Conservation (phyloP, 163 green algal genomes). For the Scenedesmus sp. region DNA sequence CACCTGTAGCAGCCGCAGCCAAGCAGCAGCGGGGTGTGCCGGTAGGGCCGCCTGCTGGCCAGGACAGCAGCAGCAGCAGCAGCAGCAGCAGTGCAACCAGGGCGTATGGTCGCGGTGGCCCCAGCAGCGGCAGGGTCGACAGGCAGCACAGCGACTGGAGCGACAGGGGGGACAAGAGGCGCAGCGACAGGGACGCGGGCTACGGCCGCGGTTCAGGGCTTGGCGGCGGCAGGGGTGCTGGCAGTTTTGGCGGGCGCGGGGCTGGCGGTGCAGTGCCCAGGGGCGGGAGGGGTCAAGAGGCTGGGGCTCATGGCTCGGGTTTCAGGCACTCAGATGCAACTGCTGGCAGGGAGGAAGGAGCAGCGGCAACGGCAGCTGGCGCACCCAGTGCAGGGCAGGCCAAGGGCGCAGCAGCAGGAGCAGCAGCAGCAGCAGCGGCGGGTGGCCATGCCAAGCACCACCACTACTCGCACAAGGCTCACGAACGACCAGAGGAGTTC, state of each 20-base stretch:
- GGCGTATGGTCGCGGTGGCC: background rate
- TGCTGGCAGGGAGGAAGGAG: constrained; percentile 11
- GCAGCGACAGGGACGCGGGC: background rate
- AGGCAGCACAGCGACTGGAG: background rate
- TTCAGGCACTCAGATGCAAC: constrained; percentile 11
- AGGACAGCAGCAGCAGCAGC: constrained; percentile 18
- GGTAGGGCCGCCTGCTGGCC: background rate
- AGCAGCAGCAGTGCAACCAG: constrained; percentile 9
- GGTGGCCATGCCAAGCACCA: constrained; percentile 1
- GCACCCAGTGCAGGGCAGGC: background rate
- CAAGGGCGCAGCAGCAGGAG: background rate
- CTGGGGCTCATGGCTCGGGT: background rate
- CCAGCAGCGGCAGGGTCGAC: constrained; percentile 25
- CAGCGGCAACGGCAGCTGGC: background rate
- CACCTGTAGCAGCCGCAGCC: background rate
- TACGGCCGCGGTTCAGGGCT: background rate
- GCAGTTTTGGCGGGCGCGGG: background rate
- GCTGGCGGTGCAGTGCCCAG: background rate
- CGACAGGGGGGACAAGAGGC: background rate
- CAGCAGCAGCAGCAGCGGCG: background rate
- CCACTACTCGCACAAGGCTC: constrained; percentile 39
- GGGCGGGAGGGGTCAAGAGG: background rate
- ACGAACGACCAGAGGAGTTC: constrained; percentile 44
- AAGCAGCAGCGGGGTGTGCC: background rate
- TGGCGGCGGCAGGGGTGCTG: background rate